phyloP scores from a whole-genome alignment of 352 stramenopile species.

The Phytophthora nicotianae region DNA sequence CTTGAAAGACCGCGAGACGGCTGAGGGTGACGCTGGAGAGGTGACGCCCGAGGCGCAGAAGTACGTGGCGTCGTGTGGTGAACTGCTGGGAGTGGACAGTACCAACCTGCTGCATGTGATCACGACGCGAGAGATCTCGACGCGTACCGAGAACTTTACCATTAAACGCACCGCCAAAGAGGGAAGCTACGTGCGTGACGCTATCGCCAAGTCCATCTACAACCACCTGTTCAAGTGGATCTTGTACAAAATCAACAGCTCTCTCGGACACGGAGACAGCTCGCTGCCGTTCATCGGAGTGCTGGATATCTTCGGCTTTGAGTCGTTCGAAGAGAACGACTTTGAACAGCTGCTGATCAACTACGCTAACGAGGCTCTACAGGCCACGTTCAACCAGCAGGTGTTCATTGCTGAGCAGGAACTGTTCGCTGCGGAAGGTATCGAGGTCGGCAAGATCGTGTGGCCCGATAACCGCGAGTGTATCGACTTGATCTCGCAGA shows the following conservation, averaged over 20 bases:
- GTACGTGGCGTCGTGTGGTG: constrained; percentile 57
- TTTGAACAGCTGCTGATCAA: constrained; percentile 92
- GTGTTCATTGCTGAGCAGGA: constrained; percentile 90
- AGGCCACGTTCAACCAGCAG: constrained; percentile 91
- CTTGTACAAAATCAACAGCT: constrained; percentile 81
- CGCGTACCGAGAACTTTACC: constrained; percentile 79
- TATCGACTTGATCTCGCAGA: constrained; percentile 83
- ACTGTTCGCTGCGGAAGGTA: constrained; percentile 80
- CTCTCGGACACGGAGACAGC: constrained; percentile 76
- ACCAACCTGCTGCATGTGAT: constrained; percentile 71
- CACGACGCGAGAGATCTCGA: constrained; percentile 80
- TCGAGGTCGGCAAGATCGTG: constrained; percentile 82
- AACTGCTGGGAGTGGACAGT: constrained; percentile 81
- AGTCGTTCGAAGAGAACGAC: constrained; percentile 95
- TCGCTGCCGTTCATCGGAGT: constrained; percentile 91
- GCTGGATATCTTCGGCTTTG: constrained; percentile 98
- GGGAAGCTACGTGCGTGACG: constrained; percentile 86
- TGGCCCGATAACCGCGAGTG: constrained; percentile 88
- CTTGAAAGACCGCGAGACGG: constrained; percentile 78
- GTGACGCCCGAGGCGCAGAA: constrained; percentile 56
- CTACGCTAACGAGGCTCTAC: constrained; percentile 89
- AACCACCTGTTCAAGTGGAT: constrained; percentile 90
- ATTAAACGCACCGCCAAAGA: constrained; percentile 82
- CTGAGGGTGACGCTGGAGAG: constrained; percentile 78
- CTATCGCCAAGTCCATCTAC: constrained; percentile 95